Base-by-base conservation (phyloP, 805 yeast species). In the Wickerhamiella qilinensis region DNA sequence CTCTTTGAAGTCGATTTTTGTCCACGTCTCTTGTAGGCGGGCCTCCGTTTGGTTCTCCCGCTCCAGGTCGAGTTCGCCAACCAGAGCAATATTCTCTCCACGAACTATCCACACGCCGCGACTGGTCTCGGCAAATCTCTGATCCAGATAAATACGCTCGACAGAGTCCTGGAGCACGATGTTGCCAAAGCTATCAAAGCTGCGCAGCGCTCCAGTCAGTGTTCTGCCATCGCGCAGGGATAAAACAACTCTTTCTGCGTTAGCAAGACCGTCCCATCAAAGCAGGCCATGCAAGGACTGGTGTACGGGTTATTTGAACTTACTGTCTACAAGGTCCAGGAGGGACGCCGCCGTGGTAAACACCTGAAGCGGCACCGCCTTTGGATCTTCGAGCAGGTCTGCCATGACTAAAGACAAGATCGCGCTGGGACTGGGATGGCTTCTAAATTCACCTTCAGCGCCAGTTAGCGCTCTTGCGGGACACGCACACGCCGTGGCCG, bases 1-100 rank as follows among this genome's bases (percentile, higher is more conserved):
- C 34, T 65, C 69, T 29, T 62, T 64, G 54, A 72, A 85, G 25
- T 71, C 72, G 18, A 82, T 65, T 53, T 70, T 73, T 44, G 68
- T 63, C 57, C 75, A 65, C 12, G 61, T 58, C 30, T 65, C 65
- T 48, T 81, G 58, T 38, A 80, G 80, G 44, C 38, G 14, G 4
- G 33, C 40, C 35, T 50, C 53, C 18, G 41, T 33, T 19, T 63
- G 71, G 52, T 81, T 93, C 58, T 85, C 94, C 45, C 64, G 70
- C 53, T 83, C 94, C 44, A 84, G 79, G 57, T 86, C 95, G 44
- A 88, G 71, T 56, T 88, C 96, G 17, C 97, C 98, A 55, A 91
- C 57, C 75, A 86, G 72, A 8, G 86, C 91, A 7, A 91, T 91
- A 51, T 88, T 88, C 58, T 91, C 98, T 44, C 98, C 98, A 60